Base-by-base conservation (phyloP, 192 early-diverging fungal genomes). In the Kappamyces sp. region DNA sequence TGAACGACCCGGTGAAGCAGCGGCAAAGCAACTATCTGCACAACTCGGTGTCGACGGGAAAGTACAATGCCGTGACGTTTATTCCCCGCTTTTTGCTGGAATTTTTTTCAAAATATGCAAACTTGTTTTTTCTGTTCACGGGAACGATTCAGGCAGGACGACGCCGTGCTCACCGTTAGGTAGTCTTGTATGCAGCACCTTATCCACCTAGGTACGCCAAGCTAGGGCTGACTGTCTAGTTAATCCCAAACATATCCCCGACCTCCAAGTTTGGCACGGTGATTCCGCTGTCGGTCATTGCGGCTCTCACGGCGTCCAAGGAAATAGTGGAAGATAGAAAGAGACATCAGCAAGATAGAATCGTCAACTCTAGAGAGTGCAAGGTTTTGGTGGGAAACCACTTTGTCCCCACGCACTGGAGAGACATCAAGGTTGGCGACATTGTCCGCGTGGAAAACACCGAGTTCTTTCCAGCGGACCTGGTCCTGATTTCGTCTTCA, bases 41-140 rank as follows among this genome's bases (percentile, higher is more conserved):
- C 72, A 98, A 98, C 66, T 70, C 78, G 36, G 87, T 98, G 51
- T 93, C 89, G 32, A 96, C 94, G 9, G 89, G 88, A 54, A 98
- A 98, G 73, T 98, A 98, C 77, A 96, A 84, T 58, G 48, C 81
- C 32, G 45, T 86, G 12, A 90, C 92, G 3, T 98, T 98, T 57
- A 49, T 96, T 49, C 92, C 91, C 61, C 94, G 91, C 73, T 96
- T 96, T 66, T 75, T 98, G 48, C 85, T 83, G 36, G 93, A 94
- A 68, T 93, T 58, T 76, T 98, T 98, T 59, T 86, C 86, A 41
- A 92, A 93, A 72, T 96, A 94, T 71, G 94, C 94, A 58, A 98
- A 98, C 72, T 66, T 96, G 59, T 98, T 96, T 63, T 97, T 97
- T 76, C 72, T 97, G 70, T 93, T 94, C 63, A 94, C 90, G 4